A percentile compares a stretch with the other conserved stretches of the same genome.
These are phyloP conservation scores for Mycena sp. DNA, from an alignment of 1,284 basidiomycete species.

Conservation along the genomic window DNA sequence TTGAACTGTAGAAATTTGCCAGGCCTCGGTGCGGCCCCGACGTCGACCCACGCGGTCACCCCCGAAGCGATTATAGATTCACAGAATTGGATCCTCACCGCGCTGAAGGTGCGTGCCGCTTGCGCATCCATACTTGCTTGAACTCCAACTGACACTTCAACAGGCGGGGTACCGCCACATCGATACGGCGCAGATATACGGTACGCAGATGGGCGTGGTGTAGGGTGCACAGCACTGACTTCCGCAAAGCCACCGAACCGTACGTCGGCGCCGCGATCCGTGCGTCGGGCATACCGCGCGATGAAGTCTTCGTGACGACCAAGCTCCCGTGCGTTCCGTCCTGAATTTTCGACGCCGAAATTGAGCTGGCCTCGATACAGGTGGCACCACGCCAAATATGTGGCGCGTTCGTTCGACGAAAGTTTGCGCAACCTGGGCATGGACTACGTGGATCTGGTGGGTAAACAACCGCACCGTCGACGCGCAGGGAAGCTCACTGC, in stretches of 20 bases:
- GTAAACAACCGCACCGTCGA: neutral
- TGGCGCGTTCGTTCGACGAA: slow-evolving; percentile 59
- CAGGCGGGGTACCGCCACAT: slow-evolving; percentile 48
- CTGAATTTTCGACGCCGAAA: neutral
- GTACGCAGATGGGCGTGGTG: slow-evolving; percentile 24
- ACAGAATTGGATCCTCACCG: slow-evolving; percentile 9
- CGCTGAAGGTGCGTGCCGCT: neutral
- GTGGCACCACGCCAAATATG: slow-evolving; percentile 49
- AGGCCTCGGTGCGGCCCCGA: neutral
- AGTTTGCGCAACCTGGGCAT: slow-evolving; percentile 64
- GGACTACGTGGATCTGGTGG: slow-evolving; percentile 66
- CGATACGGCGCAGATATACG: slow-evolving; percentile 46
- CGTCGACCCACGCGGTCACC: neutral
- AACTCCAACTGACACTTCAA: too few relatives aligned
- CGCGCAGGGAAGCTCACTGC: neutral
- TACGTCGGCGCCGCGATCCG: slow-evolving; percentile 59
- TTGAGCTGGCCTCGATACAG: slow-evolving; percentile 26
- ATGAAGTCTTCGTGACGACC: slow-evolving; percentile 61
- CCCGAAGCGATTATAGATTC: neutral
- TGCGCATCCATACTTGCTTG: neutral
- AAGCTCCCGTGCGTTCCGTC: slow-evolving; percentile 48
- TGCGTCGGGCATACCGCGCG: slow-evolving; percentile 54
- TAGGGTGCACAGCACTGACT: too few relatives aligned
- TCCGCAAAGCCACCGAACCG: slow-evolving; percentile 50
- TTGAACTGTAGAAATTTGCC: neutral